Conservation (phyloP, 2,329 filamentous ascomycete genomes). For the Ophiosphaerella herpotricha region DNA sequence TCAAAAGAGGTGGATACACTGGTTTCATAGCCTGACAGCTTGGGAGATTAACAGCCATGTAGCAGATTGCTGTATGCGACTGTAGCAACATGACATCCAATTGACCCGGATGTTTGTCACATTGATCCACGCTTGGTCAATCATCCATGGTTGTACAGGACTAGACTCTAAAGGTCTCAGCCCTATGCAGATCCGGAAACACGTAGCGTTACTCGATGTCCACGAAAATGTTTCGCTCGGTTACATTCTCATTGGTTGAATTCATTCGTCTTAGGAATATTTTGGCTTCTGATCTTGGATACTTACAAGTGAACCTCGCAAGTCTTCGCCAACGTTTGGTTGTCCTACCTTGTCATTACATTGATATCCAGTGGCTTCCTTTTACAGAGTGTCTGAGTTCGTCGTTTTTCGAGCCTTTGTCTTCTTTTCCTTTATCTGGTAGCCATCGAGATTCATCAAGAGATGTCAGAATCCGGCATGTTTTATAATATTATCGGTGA, state of each 20-base stretch:
- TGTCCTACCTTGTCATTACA: not conserved
- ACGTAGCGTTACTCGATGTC: slow-evolving; percentile 19
- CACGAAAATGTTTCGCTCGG: slow-evolving; percentile 11
- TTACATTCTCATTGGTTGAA: not conserved
- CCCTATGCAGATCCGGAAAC: slow-evolving; percentile 37
- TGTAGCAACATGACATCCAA: not conserved
- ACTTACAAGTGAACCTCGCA: too few species aligned
- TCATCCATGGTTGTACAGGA: slow-evolving; percentile 10
- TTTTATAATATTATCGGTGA: not conserved
- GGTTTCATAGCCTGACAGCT: not conserved
- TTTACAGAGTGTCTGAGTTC: not conserved
- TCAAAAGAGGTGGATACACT: not conserved
- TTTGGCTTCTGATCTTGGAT: too few species aligned
- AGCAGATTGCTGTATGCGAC: not conserved
- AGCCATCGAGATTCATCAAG: not conserved
- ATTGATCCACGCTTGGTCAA: slow-evolving; percentile 9
- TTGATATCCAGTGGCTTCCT: too few species aligned
- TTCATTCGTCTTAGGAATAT: not conserved
- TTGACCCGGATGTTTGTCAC: not conserved
- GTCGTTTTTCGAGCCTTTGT: not conserved
- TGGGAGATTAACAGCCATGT: not conserved
- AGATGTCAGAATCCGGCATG: not conserved
- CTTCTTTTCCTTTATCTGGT: not conserved
- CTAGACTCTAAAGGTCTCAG: slow-evolving; percentile 31
- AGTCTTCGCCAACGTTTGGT: not conserved